Conservation (phyloP, 345 rosid genomes). For the Eucalyptus sideroxylon region DNA sequence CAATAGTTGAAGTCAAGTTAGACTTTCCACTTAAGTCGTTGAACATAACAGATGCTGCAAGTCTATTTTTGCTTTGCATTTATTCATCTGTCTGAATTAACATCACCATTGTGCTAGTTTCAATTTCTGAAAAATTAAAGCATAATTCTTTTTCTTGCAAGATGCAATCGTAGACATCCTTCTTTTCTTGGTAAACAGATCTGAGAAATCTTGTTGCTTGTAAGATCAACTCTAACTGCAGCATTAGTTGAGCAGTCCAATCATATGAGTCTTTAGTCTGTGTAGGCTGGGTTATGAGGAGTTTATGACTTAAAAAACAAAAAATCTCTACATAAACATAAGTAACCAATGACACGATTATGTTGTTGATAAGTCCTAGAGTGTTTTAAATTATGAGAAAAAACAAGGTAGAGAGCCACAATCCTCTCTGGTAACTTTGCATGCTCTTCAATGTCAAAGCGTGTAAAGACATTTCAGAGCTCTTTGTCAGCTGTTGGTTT, state of each 20-base stretch:
- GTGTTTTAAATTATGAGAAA: not conserved
- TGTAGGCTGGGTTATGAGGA: not conserved
- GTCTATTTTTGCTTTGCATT: not conserved
- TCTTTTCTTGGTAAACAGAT: not conserved
- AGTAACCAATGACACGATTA: not conserved
- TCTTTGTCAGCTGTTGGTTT: not conserved
- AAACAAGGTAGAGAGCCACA: not conserved
- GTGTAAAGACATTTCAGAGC: not conserved
- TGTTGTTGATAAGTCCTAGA: not conserved
- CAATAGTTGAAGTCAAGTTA: not conserved
- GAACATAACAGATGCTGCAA: not conserved
- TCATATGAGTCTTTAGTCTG: not conserved
- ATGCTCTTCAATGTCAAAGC: not conserved
- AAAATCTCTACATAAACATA: not conserved
- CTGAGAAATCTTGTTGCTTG: not conserved
- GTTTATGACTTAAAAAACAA: not conserved
- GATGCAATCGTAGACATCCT: not conserved
- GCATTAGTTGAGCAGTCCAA: not conserved
- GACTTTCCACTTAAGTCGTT: not conserved
- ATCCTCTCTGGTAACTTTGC: not conserved
- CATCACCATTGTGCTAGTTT: not conserved
- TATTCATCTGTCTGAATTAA: not conserved
- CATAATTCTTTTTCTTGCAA: not conserved
- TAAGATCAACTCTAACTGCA: not conserved
- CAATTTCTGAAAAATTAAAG: not conserved